Evolutionary conservation across 129 eudicot genomes (phyloP).

Genomic region (Centaurea solstitialis): DNA sequence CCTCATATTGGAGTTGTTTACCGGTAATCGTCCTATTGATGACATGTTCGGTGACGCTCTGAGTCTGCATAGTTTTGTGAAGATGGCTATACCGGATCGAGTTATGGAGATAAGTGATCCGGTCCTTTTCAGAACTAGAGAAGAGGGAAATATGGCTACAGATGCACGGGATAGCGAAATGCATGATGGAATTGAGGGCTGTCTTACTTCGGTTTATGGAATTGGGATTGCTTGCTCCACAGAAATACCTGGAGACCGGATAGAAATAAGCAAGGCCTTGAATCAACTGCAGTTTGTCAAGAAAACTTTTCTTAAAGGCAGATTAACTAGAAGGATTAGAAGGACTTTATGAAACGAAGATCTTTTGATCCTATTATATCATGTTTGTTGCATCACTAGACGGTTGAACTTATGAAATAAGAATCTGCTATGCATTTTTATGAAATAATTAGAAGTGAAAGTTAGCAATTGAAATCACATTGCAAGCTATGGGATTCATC

Average conservation of each 20-base stretch:
- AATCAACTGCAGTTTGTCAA: neutral
- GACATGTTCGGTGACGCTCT: constrained; percentile 4
- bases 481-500: no score
- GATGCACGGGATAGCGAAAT: no score
- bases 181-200: no score
- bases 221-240: no score
- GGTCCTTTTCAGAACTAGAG: no score
- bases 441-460: neutral
- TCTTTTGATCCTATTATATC: neutral
- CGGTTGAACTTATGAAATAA: neutral
- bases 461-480: neutral
- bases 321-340: neutral
- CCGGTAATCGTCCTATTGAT: constrained; percentile 19
- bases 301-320: neutral
- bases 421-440: neutral
- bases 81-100: constrained; percentile 12
- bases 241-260: neutral
- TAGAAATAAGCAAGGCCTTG: neutral
- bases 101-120: constrained; percentile 20
- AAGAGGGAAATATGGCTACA: no score
- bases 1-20: neutral
- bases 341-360: neutral
- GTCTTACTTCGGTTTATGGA: no score
- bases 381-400: neutral
- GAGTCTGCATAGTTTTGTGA: constrained; percentile 8